Conservation (phyloP, 345 rosid genomes). For the Passiflora organensis region DNA sequence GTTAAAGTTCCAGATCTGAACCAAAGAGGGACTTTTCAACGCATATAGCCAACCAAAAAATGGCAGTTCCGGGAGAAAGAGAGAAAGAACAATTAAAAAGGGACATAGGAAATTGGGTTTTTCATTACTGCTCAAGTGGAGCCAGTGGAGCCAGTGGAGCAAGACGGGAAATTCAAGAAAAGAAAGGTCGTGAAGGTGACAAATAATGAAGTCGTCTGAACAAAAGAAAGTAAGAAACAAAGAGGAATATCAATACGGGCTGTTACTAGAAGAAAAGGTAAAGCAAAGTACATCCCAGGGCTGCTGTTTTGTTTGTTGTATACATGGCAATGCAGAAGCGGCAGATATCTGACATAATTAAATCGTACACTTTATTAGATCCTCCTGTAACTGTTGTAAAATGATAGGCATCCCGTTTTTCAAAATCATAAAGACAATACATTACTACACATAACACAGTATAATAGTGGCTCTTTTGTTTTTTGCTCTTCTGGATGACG, state of each 20-base stretch:
- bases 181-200: constrained; percentile 11
- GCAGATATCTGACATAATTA: constrained; percentile 27
- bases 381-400: constrained; percentile 5
- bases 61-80: constrained; percentile 1
- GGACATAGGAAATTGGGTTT: constrained; percentile 8
- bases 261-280: constrained; percentile 22
- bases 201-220: constrained; percentile 27
- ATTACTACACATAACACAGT: background rate
- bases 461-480: background rate
- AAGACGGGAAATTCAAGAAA: background rate
- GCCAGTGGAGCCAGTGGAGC: too few relatives aligned
- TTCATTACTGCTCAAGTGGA: constrained; percentile 1
- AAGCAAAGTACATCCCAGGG: constrained; percentile 3
- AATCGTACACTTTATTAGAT: constrained; percentile 4
- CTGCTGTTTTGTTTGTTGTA: background rate
- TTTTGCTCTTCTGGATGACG: background rate
- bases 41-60: background rate
- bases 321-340: constrained; percentile 2
- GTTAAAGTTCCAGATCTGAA: constrained; percentile 29
- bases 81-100: background rate
- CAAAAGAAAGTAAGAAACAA: constrained; percentile 17
- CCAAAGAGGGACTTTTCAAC: constrained; percentile 3
- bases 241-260: constrained; percentile 51
- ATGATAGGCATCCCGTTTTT: background rate
- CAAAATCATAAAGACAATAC: background rate